Evolutionary conservation across 108 stramenopile genomes (phyloP), one percentile per base, ranked within the genome.

Genomic region (Stephanodiscus minutulus): DNA sequence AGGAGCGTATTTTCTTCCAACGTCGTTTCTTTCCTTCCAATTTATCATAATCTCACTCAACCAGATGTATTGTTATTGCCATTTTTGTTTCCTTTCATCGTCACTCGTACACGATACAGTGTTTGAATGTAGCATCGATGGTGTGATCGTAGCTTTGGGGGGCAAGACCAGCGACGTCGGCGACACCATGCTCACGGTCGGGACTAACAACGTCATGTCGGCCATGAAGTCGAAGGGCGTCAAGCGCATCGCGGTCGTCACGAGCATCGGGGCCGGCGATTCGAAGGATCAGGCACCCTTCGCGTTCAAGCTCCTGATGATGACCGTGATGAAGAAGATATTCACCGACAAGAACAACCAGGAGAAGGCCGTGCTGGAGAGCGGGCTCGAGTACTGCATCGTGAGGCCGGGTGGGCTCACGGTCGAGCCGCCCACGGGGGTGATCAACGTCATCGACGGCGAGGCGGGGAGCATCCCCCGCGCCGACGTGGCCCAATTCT

Each of bases 271-370:
- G 17, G 91, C 93, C 36, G 98, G 98, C n/a, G 94, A 98, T 70
- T 88, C 86, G 53, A 92, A 98, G 81, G 84, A 87, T 29, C 97
- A 99, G 73, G 95, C 95, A 11, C 93, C 93, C 13, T 96, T 97
- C 79, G 88, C 93, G 25, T 95, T 95, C 88, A 95, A 95, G 66
- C 73, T 95, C 27, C 79, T 99, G 52, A 99, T 99, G 98, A 88
- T 82, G 84, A 99, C 98, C 4, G 98, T 89, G 50, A 98, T 95
- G 94, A 96, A 92, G 75, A 95, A 94, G 68, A 97, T 98, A 65
- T 98, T 99, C 72, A 74, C 67, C 44, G 98, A 99, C 83, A 99
- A 99, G 85, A 98, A 99, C 77, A 94, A 92, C 35, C 98, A 99
- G 77, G 98, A 99, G 76, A 82, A 74, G 59, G 95, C 92, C 9